Evolutionary conservation across 2,329 filamentous ascomycete species (phyloP), one percentile per base, ranked within the genome.

Genomic region (Xylariomycetidae sp.): DNA sequence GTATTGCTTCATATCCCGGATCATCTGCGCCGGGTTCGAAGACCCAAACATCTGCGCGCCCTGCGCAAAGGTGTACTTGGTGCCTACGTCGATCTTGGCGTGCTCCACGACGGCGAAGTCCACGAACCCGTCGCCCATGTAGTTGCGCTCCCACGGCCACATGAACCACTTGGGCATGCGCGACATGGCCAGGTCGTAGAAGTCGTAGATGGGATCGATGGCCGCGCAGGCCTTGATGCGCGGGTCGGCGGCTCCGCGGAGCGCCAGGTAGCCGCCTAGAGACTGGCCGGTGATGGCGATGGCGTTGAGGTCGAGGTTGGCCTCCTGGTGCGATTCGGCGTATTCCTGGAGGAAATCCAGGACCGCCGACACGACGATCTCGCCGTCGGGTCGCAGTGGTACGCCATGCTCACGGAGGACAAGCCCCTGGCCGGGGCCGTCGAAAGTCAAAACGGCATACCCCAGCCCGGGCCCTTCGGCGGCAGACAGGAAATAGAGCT

Each of bases 381-480:
- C 55, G 38, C 46, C 56, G 39, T 56, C 54, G 2, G 51, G 53
- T 2, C 49, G 45, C 38, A 56, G 38, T 8, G 33, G 27, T 7
- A 48, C 11, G 25, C 36, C 34, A 16, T 38, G 9, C 7, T 49
- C 30, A 2, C 20, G 20, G 8, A 62, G 42, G 1, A 51, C 32
- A 8, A 59, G 42, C 0, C 61, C 60, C 37, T 64, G 61, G 1
- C 61, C 61, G 0, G 61, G 60, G 3, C 61, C 62, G 2, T 66
- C 61, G 29, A 63, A 62, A 0, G 49, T 59, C 12, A 64, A 27
- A 0, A 61, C 54, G 0, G 61, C 61, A 35, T 64, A 64, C 0
- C 62, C 61, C 2, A 50, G 28, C 1, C 40, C 34, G 0, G 40
- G 33, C 4, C 44, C 58, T 1, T 27, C 38, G 0, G 43, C 31